Base-by-base conservation (phyloP, 2,329 filamentous ascomycete genomes). In the Kalaharituber pfeilii region DNA sequence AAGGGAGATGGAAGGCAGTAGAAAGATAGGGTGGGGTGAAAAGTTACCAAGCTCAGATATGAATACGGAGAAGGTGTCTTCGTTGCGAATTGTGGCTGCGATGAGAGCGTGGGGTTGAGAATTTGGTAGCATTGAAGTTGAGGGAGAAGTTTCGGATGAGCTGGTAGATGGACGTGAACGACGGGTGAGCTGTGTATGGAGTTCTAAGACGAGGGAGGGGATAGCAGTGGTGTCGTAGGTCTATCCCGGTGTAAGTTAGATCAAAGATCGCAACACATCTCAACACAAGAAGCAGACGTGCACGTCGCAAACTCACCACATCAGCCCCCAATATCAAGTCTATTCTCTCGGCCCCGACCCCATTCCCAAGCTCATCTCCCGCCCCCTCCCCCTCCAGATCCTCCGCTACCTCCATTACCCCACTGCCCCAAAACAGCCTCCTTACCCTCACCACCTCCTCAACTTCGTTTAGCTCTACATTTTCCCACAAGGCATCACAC, bases 271-370 rank as follows among this genome's bases (percentile, higher is more conserved):
- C 25, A 24, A 29, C 3, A 18, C 28, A 8, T 27, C 22, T 3
- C 18, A 50, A 1, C 11, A 22, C 8, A 24, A 2, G 13, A 25
- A 20, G 11, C 3, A 47, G 13, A 20, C 15, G 13, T 49, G 44
- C 2, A 20, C 44, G 44, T 3, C 24, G 5, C 18, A 22, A 22
- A 50, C 47, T n/a, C 50, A 61, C 59, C 59, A 89, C 76, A 65
- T 89, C 84, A 29, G 84, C 82, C 3, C 83, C 85, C 26, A 89
- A 67, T 2, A 88, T 74, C 3, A 85, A 67, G 65, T 88, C 81
- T 45, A 78, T 66, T 2, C 65, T 61, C 3, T 64, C 63, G 18
- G 71, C 71, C 18, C 54, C 56, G 20, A 53, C 55, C 20, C 53
- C 55, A 26, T 53, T 56, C 11, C 51, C 66, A 51, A 63, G 67